These are phyloP conservation scores for Xerocomellus chrysenteron DNA, from an alignment of 768 basidiomycete genomes.

Conservation along the genomic window DNA sequence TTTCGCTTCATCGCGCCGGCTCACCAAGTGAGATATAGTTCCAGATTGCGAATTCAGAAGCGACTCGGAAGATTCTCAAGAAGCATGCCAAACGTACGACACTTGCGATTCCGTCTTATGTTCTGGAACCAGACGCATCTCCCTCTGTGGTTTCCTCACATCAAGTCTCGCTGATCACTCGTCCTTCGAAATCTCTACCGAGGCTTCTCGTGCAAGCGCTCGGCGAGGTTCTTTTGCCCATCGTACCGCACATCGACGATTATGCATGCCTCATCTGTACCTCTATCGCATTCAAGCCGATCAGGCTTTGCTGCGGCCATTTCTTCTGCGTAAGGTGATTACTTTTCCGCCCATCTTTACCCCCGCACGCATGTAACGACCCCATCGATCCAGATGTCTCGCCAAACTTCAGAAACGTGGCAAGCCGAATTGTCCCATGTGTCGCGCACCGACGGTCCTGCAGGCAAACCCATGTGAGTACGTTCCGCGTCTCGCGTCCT, in stretches of 20 bases:
- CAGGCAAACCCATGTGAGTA: conserved; percentile 72
- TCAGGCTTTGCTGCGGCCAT: conserved; percentile 78
- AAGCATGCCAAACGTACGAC: conserved; percentile 91
- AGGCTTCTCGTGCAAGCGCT: conserved; percentile 78
- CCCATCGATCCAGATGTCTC: conserved; percentile 48
- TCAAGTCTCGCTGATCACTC: conserved; percentile 29
- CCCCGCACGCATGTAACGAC: conserved; percentile 2
- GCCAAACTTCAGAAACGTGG: conserved; percentile 90
- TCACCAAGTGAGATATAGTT: conserved; percentile 45
- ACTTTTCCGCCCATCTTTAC: background rate
- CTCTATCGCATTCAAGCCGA: conserved; percentile 89
- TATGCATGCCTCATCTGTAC: conserved; percentile 89
- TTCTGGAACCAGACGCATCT: conserved; percentile 20
- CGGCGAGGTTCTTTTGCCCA: conserved; percentile 75
- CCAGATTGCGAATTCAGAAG: conserved; percentile 82
- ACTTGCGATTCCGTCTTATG: conserved; percentile 55
- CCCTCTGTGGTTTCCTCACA: conserved; percentile 19
- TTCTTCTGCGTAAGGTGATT: conserved; percentile 68
- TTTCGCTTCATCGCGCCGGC: background rate
- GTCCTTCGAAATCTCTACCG: conserved; percentile 45
- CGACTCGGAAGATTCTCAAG: conserved; percentile 90
- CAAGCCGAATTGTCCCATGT: conserved; percentile 78
- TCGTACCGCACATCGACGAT: conserved; percentile 79
- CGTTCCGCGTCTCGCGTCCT: background rate
- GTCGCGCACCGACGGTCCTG: conserved; percentile 74